Evolutionary conservation across 768 basidiomycete species (phyloP), one percentile per base, ranked within the genome.

Genomic region (Fistulinella prunicolor): DNA sequence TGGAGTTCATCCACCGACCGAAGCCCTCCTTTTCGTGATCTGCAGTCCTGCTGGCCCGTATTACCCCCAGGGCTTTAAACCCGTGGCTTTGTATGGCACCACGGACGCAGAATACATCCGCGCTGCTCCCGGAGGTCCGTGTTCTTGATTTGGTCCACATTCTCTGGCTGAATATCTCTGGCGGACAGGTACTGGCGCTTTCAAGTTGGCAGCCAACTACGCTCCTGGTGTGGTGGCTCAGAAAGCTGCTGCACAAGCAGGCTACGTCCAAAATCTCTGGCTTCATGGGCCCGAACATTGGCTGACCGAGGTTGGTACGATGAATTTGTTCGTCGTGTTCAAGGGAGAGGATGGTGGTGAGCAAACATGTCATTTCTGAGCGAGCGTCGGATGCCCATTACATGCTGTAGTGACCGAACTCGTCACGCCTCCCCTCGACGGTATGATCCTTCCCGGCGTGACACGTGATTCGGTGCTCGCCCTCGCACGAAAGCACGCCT

Each of bases 261-360:
- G 93, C 14, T 94, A 96, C 63, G 78, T 78, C 14, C 93, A 95
- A 61, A 94, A 92, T 64, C 75, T 95, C 9, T 95, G 93, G 93
- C 73, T 95, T 28, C 81, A 89, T 51, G 93, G 92, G 0, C 72
- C 73, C 2, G 73, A 78, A 42, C 73, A 78, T 53, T 62, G 72
- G 51, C 58, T 79, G 41, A 81, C 78, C 4, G 79, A 79, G 63
- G 91, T 92, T 35, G 93, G 93, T 35, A 92, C 91, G 1, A 94
- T 94, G 93, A 95, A 95, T 68, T 69, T 93, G 64, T 94, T 94
- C 52, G 81, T 86, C 37, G 89, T 85, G 4, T 82, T 94, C 68
- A 81, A 79, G 63, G 78, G 75, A 19, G 76, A 79, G 17, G 80
- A 87, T 58, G 88, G 87, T 40, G 71, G 85, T 83, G 44, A 49